Base-by-base conservation (phyloP, 768 basidiomycete species). In the Megacollybia marginata region DNA sequence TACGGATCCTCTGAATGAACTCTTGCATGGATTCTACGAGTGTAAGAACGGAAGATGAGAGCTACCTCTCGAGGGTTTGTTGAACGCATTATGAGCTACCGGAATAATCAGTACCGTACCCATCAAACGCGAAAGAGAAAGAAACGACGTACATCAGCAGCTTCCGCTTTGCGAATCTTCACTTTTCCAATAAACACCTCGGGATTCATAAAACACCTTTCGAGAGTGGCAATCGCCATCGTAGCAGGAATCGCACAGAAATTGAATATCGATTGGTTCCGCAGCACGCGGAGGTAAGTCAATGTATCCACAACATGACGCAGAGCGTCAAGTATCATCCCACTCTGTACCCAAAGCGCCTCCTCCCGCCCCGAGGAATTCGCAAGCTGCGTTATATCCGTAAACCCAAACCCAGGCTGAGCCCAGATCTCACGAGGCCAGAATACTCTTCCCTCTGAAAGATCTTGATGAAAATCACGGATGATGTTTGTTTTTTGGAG, bases 351-450 rank as follows among this genome's bases (percentile, higher is more conserved):
- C 90, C 54, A 82, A 66, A 15, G 91, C 92, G 51, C 81, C 76
- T 57, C 82, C 80, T 66, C 70, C 77, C 2, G 79, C 70, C 38
- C 73, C 69, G 38, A 40, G 13, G 18, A 18, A 13, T 40, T 5
- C 16, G 35, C 78, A 47, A 66, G 23, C 23, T 28, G 23, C 23
- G 23, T 28, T 2, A 28, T 28, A 28, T 28, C 23, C 6, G 23
- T 28, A 28, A 28, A 28, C 23, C 23, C 68, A 68, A 93, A 91
- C 4, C 83, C 84, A 54, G 86, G 85, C 49, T 63, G 60, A 33
- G 63, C 82, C 92, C 92, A 98, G 42, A 99, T 91, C 63, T 92
- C 92, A 44, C 75, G 77, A 0, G 95, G 95, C 94, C 96, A 99
- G 75, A 97, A 98, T 61, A 78, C 87, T 40, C 95, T 80, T 8